Base-by-base conservation (phyloP, 176 grass and related monocot genomes). In the Hsuehochloa calcarea region DNA sequence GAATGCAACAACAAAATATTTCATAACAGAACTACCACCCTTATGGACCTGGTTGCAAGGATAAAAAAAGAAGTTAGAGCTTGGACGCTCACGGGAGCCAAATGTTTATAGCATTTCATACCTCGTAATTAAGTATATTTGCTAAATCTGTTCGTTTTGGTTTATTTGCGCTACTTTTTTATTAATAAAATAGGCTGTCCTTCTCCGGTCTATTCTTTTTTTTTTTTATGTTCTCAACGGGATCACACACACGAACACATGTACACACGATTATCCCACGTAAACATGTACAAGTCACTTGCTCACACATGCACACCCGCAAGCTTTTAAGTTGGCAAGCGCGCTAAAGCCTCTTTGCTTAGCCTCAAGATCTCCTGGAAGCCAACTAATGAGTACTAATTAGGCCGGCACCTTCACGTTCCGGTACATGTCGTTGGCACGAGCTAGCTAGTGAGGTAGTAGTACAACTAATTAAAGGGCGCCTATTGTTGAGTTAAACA, bases 351-450 rank as follows among this genome's bases (percentile, higher is more conserved):
- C 44, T 47, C 58, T 67, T 75, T 86, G 77, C 55, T 59, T 65
- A 64, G 47, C 40, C 47, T 76, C 63, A 26, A 63, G 44, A 68
- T 82, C 74, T 78, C 67, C 54, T 41, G 65, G 34, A 65, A 51
- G 75, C 61, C 73, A 70, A 65, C 69, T 75, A 43, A 15, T 3
- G 13, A 15, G 1, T 20, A 60, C 22, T 15, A 2, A 55, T 77
- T 90, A 14, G 88, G 58, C 71, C 84, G 88, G 86, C 84, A 87
- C 39, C 78, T 72, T 83, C 84, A 90, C 46, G 79, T 83, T 83
- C 74, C 23, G 37, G 83, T 72, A 68, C 80, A 60, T 75, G 74
- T 61, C 75, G 41, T 68, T 72, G 73, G 26, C 65, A 79, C 73
- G 75, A 86, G 55, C 34, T 22, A 86, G 55, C 34, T 22, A 20